Percentiles rank a stretch among this genome's conserved stretches.
Conservation (phyloP, 345 rosid genomes). For the Boechera divaricarpa region DNA sequence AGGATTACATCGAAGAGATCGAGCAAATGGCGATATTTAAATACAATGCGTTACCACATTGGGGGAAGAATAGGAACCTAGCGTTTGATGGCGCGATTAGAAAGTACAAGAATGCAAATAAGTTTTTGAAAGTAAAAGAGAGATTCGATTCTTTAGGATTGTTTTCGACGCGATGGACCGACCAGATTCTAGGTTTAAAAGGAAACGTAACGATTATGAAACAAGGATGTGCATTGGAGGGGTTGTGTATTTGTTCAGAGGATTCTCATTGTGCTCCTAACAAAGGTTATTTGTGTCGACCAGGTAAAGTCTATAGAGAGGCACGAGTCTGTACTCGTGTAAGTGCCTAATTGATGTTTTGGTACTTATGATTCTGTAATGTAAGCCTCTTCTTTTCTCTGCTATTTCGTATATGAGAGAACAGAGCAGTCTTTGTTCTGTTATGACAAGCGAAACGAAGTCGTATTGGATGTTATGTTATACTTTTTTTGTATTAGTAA, state of each 20-base stretch:
- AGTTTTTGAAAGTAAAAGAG: conserved; percentile 59
- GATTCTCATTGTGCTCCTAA: conserved; percentile 74
- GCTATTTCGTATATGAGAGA: background rate
- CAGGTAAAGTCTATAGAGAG: conserved; percentile 56
- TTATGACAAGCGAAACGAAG: background rate
- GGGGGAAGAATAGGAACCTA: conserved; percentile 80
- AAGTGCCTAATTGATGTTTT: background rate
- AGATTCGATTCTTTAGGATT: conserved; percentile 68
- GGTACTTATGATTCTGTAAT: background rate
- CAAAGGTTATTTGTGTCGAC: conserved; percentile 63
- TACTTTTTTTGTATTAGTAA: background rate
- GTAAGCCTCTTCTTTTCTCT: background rate
- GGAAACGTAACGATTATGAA: conserved; percentile 45
- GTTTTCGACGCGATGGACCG: conserved; percentile 80
- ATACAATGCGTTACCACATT: conserved; percentile 71
- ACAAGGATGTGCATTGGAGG: conserved; percentile 74
- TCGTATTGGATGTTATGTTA: background rate
- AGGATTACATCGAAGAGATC: conserved; percentile 72
- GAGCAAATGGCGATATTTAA: conserved; percentile 79
- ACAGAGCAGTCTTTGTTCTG: background rate
- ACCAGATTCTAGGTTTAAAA: conserved; percentile 62
- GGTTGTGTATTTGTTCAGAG: conserved; percentile 66
- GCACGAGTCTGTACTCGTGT: conserved; percentile 60
- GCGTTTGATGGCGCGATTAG: conserved; percentile 61
- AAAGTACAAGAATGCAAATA: conserved; percentile 52